These are phyloP conservation scores for Microdochium nivale DNA, from an alignment of 2,329 filamentous ascomycete species.

Conservation along the genomic window DNA sequence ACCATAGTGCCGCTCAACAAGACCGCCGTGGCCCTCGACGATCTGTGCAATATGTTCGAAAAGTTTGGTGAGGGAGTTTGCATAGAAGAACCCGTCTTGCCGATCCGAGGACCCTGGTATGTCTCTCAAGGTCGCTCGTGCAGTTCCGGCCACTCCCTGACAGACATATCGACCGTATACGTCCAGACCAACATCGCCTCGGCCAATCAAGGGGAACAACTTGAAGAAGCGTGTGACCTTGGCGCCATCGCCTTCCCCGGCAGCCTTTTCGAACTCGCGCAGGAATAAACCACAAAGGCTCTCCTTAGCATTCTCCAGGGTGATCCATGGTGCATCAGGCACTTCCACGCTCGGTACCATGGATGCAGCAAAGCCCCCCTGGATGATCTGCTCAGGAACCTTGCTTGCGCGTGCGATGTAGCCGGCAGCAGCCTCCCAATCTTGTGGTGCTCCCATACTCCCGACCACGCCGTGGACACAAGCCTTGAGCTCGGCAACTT, in stretches of 20 bases:
- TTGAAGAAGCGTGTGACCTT: constrained; percentile 97
- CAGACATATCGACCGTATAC: constrained; percentile 96
- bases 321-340: constrained; percentile 81
- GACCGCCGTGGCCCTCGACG: constrained; percentile 78
- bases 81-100: constrained; percentile 84
- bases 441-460: constrained; percentile 94
- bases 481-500: constrained; percentile 93
- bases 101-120: constrained; percentile 47
- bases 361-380: constrained; percentile 78
- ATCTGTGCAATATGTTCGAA: constrained; percentile 98
- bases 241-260: constrained; percentile 75
- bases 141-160: constrained; percentile 80
- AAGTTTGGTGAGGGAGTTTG: constrained; percentile 77
- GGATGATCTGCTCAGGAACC: constrained; percentile 71
- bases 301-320: constrained; percentile 78
- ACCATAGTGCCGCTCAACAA: constrained; percentile 93
- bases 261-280: constrained; percentile 89
- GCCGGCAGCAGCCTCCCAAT: constrained; percentile 93
- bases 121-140: constrained; percentile 71
- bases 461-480: constrained; percentile 91
- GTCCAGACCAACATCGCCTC: constrained; percentile 82
- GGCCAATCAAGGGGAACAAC: constrained; percentile 86
- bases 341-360: constrained; percentile 95
- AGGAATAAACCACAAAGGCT: constrained; percentile 85
- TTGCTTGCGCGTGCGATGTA: constrained; percentile 79